Percentiles rank a stretch among this genome's conserved stretches.
Evolutionary conservation across 2,329 filamentous ascomycete species (phyloP).

Genomic region (Ascocoryne sarcoides): DNA sequence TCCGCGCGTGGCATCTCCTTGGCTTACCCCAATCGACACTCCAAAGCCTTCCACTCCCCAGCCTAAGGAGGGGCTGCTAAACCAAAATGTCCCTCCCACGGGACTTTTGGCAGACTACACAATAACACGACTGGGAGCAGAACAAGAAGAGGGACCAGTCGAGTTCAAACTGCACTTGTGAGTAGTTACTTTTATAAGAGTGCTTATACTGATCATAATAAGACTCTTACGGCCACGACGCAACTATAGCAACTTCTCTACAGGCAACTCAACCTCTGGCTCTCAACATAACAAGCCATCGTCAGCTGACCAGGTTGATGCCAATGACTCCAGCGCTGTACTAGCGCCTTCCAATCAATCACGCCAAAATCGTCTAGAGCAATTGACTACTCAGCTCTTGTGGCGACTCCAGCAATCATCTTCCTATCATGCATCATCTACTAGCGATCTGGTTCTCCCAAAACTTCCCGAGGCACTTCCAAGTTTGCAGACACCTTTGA

Average conservation of each 20-base stretch:
- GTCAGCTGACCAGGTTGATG: conserved; percentile 8
- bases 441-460: conserved; percentile 66
- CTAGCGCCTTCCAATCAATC: conserved; percentile 44
- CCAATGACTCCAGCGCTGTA: conserved; percentile 9
- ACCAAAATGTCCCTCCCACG: conserved; percentile 27
- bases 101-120: conserved; percentile 50
- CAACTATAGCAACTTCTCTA: conserved; percentile 64
- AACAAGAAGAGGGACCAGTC: conserved; percentile 87
- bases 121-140: conserved; percentile 71
- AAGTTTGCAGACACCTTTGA: conserved; percentile 37
- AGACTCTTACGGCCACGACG: conserved; percentile 56
- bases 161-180: conserved; percentile 96
- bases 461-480: conserved; percentile 58
- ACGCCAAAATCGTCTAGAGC: conserved; percentile 76
- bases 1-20: conserved; percentile 81
- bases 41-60: conserved; percentile 23
- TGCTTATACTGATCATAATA: too few species aligned
- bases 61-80: conserved; percentile 8
- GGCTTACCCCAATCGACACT: conserved; percentile 52
- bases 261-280: conserved; percentile 39
- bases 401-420: conserved; percentile 95
- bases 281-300: conserved; percentile 22
- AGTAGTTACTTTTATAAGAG: too few species aligned
- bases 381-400: conserved; percentile 87
- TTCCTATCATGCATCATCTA: conserved; percentile 76